These are phyloP conservation scores for Scheffersomyces segobiensis DNA, from an alignment of 1,139 yeast species.

Conservation along the genomic window DNA sequence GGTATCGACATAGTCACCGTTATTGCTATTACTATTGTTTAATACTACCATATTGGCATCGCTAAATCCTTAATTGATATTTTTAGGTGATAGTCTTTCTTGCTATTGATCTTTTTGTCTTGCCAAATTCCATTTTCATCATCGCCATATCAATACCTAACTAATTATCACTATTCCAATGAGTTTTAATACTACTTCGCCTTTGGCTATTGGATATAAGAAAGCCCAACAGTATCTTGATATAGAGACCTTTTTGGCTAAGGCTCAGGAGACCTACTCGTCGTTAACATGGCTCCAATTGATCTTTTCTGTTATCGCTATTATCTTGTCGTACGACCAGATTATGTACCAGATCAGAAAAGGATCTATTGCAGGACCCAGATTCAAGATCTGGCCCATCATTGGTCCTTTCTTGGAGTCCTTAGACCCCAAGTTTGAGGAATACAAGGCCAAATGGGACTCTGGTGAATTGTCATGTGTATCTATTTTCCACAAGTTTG, in stretches of 20 bases:
- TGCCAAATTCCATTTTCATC: neutral
- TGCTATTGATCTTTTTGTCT: neutral
- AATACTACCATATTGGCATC: neutral
- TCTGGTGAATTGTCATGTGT: conserved; percentile 95
- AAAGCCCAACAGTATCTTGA: conserved; percentile 7
- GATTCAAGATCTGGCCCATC: conserved; percentile 83
- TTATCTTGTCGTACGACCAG: conserved; percentile 74
- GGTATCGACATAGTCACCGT: neutral
- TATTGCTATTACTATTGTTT: neutral
- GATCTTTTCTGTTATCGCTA: conserved; percentile 47
- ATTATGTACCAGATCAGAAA: conserved; percentile 72
- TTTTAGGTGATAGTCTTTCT: neutral
- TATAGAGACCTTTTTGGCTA: conserved; percentile 1
- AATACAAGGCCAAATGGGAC: conserved; percentile 88
- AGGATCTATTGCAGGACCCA: conserved; percentile 90
- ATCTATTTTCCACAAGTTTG: conserved; percentile 96
- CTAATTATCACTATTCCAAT: conserved; percentile 1
- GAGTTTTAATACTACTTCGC: conserved; percentile 16
- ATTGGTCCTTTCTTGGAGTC: conserved; percentile 96
- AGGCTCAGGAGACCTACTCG: conserved; percentile 7
- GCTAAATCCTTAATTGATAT: neutral
- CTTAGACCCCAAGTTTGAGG: conserved; percentile 95
- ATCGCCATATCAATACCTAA: neutral
- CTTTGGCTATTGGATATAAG: conserved; percentile 11
- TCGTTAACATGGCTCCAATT: conserved; percentile 50